These are phyloP conservation scores for Lepiota venenata DNA, from an alignment of 768 basidiomycete genomes.

Conservation along the genomic window DNA sequence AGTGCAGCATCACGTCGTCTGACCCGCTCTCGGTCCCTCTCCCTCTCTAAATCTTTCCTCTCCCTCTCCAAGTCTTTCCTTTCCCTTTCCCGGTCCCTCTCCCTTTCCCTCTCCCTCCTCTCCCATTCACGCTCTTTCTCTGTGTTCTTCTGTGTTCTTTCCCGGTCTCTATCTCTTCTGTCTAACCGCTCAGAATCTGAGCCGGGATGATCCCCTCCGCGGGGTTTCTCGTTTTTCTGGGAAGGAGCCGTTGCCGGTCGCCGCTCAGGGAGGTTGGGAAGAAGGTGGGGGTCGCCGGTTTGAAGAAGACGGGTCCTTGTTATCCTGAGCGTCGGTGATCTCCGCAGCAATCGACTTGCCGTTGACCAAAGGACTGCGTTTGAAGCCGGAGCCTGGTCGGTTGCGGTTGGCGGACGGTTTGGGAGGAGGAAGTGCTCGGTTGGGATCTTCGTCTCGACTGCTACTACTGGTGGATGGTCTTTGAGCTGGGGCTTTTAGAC, in stretches of 20 bases:
- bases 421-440: neutral
- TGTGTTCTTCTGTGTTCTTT: slow-evolving; percentile 19
- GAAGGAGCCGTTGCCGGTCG: neutral
- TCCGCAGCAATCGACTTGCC: slow-evolving; percentile 7
- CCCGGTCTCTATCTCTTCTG: slow-evolving; percentile 20
- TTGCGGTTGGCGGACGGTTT: slow-evolving; percentile 7
- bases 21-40: slow-evolving; percentile 16
- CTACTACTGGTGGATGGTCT: slow-evolving; percentile 13
- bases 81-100: slow-evolving; percentile 4
- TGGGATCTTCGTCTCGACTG: slow-evolving; percentile 14
- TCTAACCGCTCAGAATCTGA: slow-evolving; percentile 10
- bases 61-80: slow-evolving; percentile 14
- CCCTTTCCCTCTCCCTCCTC: slow-evolving; percentile 6
- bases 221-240: slow-evolving; percentile 2
- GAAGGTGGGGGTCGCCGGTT: neutral
- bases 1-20: slow-evolving; percentile 14
- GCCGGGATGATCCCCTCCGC: slow-evolving; percentile 1
- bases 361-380: slow-evolving; percentile 10
- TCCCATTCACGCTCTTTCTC: slow-evolving; percentile 14
- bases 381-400: slow-evolving; percentile 14
- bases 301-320: neutral
- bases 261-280: neutral
- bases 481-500: slow-evolving; percentile 23
- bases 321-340: neutral
- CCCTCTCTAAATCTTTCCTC: slow-evolving; percentile 16